These are phyloP conservation scores for Xylariaceae sp. DNA, from an alignment of 2,329 filamentous ascomycete species.

Conservation along the genomic window DNA sequence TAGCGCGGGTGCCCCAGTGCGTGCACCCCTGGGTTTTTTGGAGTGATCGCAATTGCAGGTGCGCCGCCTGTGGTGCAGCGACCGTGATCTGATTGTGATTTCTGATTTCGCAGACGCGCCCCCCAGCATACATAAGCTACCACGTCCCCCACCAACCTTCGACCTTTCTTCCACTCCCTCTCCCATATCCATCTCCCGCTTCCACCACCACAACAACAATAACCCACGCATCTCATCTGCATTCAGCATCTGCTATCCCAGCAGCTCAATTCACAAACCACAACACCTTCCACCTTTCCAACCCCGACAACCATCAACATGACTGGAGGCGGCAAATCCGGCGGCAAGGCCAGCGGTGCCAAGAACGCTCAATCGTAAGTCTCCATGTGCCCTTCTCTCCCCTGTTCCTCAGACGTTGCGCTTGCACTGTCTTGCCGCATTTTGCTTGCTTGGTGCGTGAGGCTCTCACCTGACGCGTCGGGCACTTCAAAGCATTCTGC, in stretches of 20 bases:
- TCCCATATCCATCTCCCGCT: conserved; percentile 34
- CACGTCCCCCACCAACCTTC: conserved; percentile 33
- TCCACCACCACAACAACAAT: conserved; percentile 27
- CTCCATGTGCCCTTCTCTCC: not conserved
- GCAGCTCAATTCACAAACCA: conserved; percentile 17
- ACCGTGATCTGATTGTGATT: conserved; percentile 24
- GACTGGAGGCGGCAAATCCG: conserved; percentile 99
- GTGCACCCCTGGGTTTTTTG: conserved; percentile 17
- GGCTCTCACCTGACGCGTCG: conserved; percentile 40
- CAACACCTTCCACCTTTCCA: conserved; percentile 20
- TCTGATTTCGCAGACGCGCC: conserved; percentile 33
- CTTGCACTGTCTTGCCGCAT: too few species aligned
- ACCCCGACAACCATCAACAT: conserved; percentile 67
- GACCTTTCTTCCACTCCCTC: conserved; percentile 36
- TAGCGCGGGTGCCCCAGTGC: conserved; percentile 19
- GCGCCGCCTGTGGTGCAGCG: not conserved
- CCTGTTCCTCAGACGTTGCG: not conserved
- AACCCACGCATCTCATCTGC: conserved; percentile 21
- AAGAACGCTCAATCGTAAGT: conserved; percentile 99
- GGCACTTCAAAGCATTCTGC: conserved; percentile 10
- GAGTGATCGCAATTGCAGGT: conserved; percentile 11
- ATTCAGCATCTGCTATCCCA: conserved; percentile 22
- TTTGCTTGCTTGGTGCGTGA: conserved; percentile 3
- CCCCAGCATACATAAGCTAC: conserved; percentile 32
- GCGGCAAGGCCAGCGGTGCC: conserved; percentile 97